phyloP scores from a whole-genome alignment of 495 filamentous ascomycete species.

The Annulohypoxylon stygium region DNA sequence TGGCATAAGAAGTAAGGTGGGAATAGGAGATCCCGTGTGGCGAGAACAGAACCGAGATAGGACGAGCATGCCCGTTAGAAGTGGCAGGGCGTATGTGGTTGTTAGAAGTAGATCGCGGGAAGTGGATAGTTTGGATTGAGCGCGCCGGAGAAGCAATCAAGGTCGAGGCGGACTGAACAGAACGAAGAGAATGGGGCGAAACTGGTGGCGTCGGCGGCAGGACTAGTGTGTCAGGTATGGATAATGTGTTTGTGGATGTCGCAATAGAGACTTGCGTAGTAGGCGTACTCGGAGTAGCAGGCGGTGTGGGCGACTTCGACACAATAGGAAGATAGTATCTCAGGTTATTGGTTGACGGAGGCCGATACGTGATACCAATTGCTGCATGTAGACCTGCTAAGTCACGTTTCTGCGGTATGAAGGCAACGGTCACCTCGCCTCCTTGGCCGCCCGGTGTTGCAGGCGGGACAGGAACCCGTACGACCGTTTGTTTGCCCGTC shows the following conservation, averaged over 20 bases:
- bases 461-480: conserved; percentile 61
- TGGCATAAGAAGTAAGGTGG: conserved; percentile 65
- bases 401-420: conserved; percentile 72
- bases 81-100: conserved; percentile 38
- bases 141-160: conserved; percentile 48
- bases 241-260: conserved; percentile 62
- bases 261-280: conserved; percentile 46
- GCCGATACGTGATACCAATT: conserved; percentile 77
- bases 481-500: conserved; percentile 54
- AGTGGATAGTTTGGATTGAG: conserved; percentile 12
- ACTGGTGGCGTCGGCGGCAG: conserved; percentile 57
- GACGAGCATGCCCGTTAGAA: conserved; percentile 34
- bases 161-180: conserved; percentile 52
- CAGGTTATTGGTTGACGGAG: conserved; percentile 56
- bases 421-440: conserved; percentile 75
- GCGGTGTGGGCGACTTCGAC: conserved; percentile 49
- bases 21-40: conserved; percentile 69
- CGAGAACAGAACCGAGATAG: conserved; percentile 70
- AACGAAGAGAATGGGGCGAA: conserved; percentile 51
- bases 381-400: conserved; percentile 72
- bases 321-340: conserved; percentile 26
- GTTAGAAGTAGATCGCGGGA: conserved; percentile 39
- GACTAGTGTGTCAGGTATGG: conserved; percentile 56
- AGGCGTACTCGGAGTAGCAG: conserved; percentile 50
- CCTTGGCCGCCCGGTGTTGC: conserved; percentile 58